A percentile compares a stretch with the other conserved stretches of the same genome.
Evolutionary conservation across 1,284 basidiomycete genomes (phyloP).

Genomic region (Heterobasidion irregulare): DNA sequence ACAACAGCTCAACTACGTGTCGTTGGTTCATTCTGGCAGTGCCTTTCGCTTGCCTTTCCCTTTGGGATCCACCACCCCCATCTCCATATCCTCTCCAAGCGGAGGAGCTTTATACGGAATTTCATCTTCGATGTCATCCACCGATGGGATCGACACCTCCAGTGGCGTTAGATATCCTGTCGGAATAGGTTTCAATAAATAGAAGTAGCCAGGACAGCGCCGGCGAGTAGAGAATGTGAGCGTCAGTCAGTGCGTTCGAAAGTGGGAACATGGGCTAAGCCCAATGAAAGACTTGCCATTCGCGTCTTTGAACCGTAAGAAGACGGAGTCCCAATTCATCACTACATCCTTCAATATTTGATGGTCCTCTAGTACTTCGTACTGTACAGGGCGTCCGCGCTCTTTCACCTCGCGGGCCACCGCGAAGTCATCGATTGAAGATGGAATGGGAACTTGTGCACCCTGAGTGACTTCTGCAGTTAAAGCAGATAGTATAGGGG

Average conservation of each 20-base stretch:
- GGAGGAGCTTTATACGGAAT: conserved; percentile 12
- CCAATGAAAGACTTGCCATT: conserved; percentile 33
- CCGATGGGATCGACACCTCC: conserved; percentile 30
- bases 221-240: not conserved
- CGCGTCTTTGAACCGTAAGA: conserved; percentile 53
- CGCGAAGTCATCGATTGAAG: conserved; percentile 50
- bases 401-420: conserved; percentile 40
- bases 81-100: not conserved
- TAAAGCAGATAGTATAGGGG: conserved; percentile 54
- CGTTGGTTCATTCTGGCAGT: not conserved
- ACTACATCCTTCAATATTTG: conserved; percentile 40
- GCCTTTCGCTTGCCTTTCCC: conserved; percentile 42
- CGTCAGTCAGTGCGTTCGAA: not conserved
- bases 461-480: conserved; percentile 19
- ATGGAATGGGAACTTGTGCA: conserved; percentile 28
- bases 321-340: conserved; percentile 56
- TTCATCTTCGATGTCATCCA: conserved; percentile 33
- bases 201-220: not conserved
- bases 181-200: not conserved
- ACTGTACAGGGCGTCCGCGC: conserved; percentile 20
- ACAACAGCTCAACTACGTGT: too few species aligned
- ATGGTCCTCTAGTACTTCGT: conserved; percentile 40
- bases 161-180: conserved; percentile 35
- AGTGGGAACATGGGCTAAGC: not conserved
- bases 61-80: conserved; percentile 2